phyloP scores from a whole-genome alignment of 768 basidiomycete species.

The Suillus brevipes region DNA sequence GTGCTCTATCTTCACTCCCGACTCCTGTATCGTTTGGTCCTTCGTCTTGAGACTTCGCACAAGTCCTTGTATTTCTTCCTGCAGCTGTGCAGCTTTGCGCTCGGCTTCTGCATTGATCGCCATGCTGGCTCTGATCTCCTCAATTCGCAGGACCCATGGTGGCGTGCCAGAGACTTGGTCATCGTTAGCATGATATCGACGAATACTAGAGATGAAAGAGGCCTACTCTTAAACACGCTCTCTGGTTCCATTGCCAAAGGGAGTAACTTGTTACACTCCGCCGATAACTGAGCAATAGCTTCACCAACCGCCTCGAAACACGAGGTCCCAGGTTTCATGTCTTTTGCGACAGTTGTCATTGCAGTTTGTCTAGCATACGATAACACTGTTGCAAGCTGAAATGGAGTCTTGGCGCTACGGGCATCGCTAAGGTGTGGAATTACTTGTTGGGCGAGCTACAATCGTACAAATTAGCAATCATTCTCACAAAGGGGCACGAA shows the following conservation, averaged over 20 bases:
- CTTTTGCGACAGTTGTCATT: conserved; percentile 65
- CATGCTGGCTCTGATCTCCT: conserved; percentile 78
- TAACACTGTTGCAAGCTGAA: conserved; percentile 73
- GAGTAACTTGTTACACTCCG: conserved; percentile 69
- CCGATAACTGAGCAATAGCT: conserved; percentile 66
- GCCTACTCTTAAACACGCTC: conserved; percentile 75
- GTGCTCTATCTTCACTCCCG: conserved; percentile 88
- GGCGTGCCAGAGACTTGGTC: conserved; percentile 66
- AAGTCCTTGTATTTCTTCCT: conserved; percentile 88
- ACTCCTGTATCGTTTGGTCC: conserved; percentile 89
- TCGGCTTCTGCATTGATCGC: conserved; percentile 93
- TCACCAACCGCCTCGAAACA: conserved; percentile 79
- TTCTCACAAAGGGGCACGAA: not conserved
- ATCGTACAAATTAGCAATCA: conserved; percentile 5
- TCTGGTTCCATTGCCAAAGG: conserved; percentile 74
- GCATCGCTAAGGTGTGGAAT: conserved; percentile 85
- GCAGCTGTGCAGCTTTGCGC: conserved; percentile 78
- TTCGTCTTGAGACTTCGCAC: conserved; percentile 81
- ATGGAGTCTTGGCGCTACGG: conserved; percentile 71
- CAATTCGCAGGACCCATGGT: conserved; percentile 84
- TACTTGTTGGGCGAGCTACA: conserved; percentile 84
- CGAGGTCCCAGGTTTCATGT: conserved; percentile 60
- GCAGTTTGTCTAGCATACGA: conserved; percentile 74
- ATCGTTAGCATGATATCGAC: not conserved
- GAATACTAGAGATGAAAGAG: conserved; percentile 1